phyloP scores from a whole-genome alignment of 2,329 filamentous ascomycete genomes.

The Neofusicoccum ribis region DNA sequence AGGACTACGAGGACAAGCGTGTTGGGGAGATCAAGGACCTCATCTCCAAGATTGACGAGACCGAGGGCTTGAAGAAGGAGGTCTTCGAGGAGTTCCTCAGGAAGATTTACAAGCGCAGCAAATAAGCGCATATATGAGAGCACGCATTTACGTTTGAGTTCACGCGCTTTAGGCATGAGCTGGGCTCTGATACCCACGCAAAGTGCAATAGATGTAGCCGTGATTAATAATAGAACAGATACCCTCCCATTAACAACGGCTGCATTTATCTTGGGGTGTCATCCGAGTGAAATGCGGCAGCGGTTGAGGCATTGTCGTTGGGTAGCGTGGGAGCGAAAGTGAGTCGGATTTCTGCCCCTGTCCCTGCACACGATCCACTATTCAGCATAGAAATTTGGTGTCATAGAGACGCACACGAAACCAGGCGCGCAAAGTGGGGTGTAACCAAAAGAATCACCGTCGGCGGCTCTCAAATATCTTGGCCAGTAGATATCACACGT shows the following conservation, averaged over 20 bases:
- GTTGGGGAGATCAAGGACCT: slow-evolving; percentile 74
- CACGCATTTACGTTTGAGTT: not conserved
- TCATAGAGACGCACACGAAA: too few species aligned
- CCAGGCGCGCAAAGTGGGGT: too few species aligned
- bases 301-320: too few species aligned
- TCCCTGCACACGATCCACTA: not conserved
- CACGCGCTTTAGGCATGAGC: not conserved
- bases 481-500: too few species aligned
- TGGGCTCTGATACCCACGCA: not conserved
- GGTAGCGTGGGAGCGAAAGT: too few species aligned
- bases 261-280: too few species aligned
- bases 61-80: slow-evolving; percentile 81
- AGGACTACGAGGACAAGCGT: slow-evolving; percentile 84
- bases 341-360: too few species aligned
- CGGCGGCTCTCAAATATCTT: too few species aligned
- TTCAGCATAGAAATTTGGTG: too few species aligned
- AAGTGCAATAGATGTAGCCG: not conserved
- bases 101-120: slow-evolving; percentile 99
- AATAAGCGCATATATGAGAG: slow-evolving; percentile 54
- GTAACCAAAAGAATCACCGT: too few species aligned
- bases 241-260: not conserved
- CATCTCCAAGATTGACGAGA: slow-evolving; percentile 82
- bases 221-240: slow-evolving; percentile 18
- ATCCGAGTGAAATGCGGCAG: too few species aligned
- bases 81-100: slow-evolving; percentile 86